Evolutionary conservation across 306 rosid genomes (phyloP).

Genomic region (Canavalia ensiformis): DNA sequence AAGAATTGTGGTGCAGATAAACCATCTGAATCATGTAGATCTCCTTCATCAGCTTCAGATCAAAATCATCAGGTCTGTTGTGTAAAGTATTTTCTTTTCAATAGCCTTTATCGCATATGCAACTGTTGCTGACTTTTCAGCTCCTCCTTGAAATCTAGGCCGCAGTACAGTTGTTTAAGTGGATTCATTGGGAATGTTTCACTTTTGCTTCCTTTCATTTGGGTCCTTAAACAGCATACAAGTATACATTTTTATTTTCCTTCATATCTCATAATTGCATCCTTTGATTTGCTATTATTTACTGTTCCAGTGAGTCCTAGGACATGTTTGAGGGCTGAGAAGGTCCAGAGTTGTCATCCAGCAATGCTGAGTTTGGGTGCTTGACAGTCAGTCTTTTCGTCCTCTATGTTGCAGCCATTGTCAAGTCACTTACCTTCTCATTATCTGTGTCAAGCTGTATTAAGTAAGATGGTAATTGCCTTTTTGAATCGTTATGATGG

Average conservation of each 20-base stretch:
- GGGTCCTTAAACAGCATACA: constrained; percentile 38
- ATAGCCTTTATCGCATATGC: constrained; percentile 46
- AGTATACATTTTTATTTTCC: constrained; percentile 42
- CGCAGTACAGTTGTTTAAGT: constrained; percentile 19
- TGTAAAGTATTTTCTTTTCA: constrained; percentile 49
- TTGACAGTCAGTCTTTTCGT: constrained; percentile 99
- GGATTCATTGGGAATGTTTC: constrained; percentile 35
- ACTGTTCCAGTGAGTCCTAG: constrained; percentile 99
- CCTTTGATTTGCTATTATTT: constrained; percentile 85
- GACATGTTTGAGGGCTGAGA: constrained; percentile 99
- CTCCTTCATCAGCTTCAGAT: constrained; percentile 75
- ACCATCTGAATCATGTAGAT: constrained; percentile 74
- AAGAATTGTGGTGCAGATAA: constrained; percentile 99
- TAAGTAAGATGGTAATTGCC: constrained; percentile 83
- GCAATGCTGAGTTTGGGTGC: constrained; percentile 99
- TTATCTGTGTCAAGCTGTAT: constrained; percentile 84
- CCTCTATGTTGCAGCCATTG: constrained; percentile 96
- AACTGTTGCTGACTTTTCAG: constrained; percentile 51
- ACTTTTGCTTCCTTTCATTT: constrained; percentile 37
- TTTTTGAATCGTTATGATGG: constrained; percentile 72
- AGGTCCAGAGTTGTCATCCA: constrained; percentile 99
- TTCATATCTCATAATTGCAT: constrained; percentile 55
- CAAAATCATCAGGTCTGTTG: constrained; percentile 93
- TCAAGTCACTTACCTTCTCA: constrained; percentile 86
- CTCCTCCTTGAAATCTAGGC: constrained; percentile 46